Base-by-base conservation (phyloP, 2,329 filamentous ascomycete genomes). In the Monilinia laxa region DNA sequence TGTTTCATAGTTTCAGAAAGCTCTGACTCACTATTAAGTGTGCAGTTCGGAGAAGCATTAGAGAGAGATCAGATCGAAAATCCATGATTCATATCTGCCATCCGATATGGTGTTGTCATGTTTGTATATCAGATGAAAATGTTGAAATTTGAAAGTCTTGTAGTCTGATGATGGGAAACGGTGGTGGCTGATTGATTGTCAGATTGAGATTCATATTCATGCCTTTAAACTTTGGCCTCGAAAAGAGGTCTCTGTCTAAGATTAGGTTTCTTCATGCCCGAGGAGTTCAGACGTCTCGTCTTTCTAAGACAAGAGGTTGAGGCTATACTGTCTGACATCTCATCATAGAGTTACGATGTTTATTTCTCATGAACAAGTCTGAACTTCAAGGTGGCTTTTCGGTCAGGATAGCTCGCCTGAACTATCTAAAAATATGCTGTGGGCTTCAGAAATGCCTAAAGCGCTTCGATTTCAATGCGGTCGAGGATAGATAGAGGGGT, bases 21-120 rank as follows among this genome's bases (percentile, higher is more conserved):
- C 58, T 70, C 62, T 71, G 74, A 75, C 74, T 75, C 74, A 75
- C 66, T 68, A 25, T 69, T 38, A 57, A 65, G 68, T 72, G 68
- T 65, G 45, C 56, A 60, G 16, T n/a, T 9, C 28, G 18, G 7
- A 51, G 9, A 7, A 62, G 45, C n/a, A n/a, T 23, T 16, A n/a
- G 7, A 14, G n/a, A 63, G 28, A 40, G 57, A 23, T 57, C 20
- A 23, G 57, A 49, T 23, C 9, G 20, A 47, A n/a, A 12, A 49
- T 23, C 18, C 18, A n/a, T 31, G 28, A 28, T 28, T 28, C 28
- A 28, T 28, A 28, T 28, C 4, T 28, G 52, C 18, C 28, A 35
- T 60, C 42, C 23, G 57, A 35, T 60, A 49, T 47, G 20, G 11
- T 51, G 23, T 38, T 14, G 57, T 60, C 57, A 60, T 51, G 14